Base-by-base conservation (phyloP, 805 yeast genomes). In the Pichia rugopelliculosa region DNA sequence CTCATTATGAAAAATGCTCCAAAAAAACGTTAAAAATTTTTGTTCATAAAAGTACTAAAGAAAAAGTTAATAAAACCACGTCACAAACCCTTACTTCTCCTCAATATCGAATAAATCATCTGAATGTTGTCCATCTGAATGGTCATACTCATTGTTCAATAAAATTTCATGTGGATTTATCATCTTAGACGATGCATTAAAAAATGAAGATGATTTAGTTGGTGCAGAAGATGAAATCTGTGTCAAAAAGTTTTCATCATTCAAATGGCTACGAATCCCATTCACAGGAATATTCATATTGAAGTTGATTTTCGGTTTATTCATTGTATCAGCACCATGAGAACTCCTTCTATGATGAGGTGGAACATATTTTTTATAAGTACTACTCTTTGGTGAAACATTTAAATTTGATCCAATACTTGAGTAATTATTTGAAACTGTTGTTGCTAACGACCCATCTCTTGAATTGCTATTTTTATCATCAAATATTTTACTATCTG, bases 321-420 rank as follows among this genome's bases (percentile, higher is more conserved):
- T 59, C 15, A 47, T 50, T 9, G 46, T 51, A 12, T 49, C 47
- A 7, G 45, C 52, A 10, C 50, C 47, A 59, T 59, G 64, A 9
- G 65, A 64, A 40, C 66, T 65, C 45, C 71, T 65, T 55, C 82
- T 67, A 49, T 75, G 79, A 56, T 76, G 81, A 13, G 82, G 82
- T 24, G 80, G 80, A 20, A 76, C 66, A 53, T 76, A 76, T 41
- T 65, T 61, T 39, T 56, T 59, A 26, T 48, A 48, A 1, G 36
- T 38, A 22, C 34, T 18, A 30, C 34, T 30, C n/a, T 48, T 48
- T 6, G 57, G 50, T 12, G 56, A 49, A 1, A 39, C 38, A 2
- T 55, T 48, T 22, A 54, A 34, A 45, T 56, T 56, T 20, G 64
- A 56, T 1, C 60, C 64, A 34, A 52, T 51, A 5, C 65, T 56